phyloP scores from a whole-genome alignment of 768 basidiomycete genomes.

The Termitomyces sp. region DNA sequence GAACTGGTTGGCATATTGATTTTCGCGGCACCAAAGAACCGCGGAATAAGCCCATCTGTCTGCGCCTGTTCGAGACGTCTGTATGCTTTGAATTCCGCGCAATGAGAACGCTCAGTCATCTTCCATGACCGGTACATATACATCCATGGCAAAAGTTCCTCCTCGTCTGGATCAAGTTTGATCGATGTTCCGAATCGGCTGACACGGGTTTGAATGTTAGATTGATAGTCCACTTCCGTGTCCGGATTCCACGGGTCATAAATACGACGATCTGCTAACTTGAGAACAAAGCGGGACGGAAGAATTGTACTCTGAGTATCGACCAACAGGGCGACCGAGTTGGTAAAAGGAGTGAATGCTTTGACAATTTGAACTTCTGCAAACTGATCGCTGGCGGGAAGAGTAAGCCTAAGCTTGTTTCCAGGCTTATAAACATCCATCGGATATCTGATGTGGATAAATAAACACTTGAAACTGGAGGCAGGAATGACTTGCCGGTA shows the following conservation, averaged over 20 bases:
- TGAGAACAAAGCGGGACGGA: not conserved
- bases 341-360: not conserved
- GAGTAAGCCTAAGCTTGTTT: not conserved
- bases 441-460: not conserved
- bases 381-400: not conserved
- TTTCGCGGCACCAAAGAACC: not conserved
- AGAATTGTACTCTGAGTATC: not conserved
- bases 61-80: not conserved
- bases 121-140: not conserved
- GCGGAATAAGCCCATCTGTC: not conserved
- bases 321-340: not conserved
- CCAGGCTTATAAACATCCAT: not conserved
- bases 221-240: not conserved
- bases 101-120: not conserved
- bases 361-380: not conserved
- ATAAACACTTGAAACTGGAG: not conserved
- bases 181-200: not conserved
- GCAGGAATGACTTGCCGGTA: not conserved
- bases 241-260: not conserved
- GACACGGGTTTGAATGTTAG: not conserved
- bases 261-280: not conserved
- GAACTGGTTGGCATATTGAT: not conserved
- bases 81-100: not conserved
- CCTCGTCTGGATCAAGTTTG: not conserved
- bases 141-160: not conserved